Evolutionary conservation across 2,329 filamentous ascomycete genomes (phyloP), one percentile per base, ranked within the genome.

Genomic region (Pseudogymnoascus sp.): DNA sequence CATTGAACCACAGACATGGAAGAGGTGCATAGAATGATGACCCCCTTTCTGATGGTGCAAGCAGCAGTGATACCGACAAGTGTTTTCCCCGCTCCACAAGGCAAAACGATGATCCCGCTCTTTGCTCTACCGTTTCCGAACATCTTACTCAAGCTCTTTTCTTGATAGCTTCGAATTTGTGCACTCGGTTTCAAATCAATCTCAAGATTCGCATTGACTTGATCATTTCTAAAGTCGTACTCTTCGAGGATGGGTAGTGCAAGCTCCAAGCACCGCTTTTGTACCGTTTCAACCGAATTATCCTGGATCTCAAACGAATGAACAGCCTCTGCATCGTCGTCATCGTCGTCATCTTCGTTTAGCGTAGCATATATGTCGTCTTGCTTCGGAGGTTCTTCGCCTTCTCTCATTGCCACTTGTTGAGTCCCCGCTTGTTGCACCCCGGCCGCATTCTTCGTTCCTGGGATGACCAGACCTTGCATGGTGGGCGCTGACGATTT

Each of bases 1-100:
- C 94, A 99, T 74, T 99, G 94, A 19, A 96, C 89, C 5, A 96
- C 94, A 5, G 92, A 97, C 93, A 99, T 99, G 61, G 91, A 93
- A 72, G 91, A 96, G 2, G 94, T 99, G 77, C 92, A 96, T 19
- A 99, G 85, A 6, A 99, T 91, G 63, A 99, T 93, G 22, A 92
- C 87, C 9, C 92, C 92, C 78, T 97, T 99, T 75, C 96, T 96
- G 75, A 99, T 93, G 3, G 94, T 97, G 76, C 94, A 97, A 19
- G 92, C 94, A 42, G 94, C 94, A 19, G 94, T 97, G 68, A 99
- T 96, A n/a, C 94, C 94, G 14, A 99, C 94, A 41, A 99, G 78
- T 1, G 94, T 99, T 79, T 99, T 99, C 64, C 94, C 94, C 16
- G 94, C 94, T 68, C 94, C 94, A 73, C 94, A 99, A 16, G 94